Conservation (phyloP, 1,284 basidiomycete genomes). For the Rhizoctonia solani region DNA sequence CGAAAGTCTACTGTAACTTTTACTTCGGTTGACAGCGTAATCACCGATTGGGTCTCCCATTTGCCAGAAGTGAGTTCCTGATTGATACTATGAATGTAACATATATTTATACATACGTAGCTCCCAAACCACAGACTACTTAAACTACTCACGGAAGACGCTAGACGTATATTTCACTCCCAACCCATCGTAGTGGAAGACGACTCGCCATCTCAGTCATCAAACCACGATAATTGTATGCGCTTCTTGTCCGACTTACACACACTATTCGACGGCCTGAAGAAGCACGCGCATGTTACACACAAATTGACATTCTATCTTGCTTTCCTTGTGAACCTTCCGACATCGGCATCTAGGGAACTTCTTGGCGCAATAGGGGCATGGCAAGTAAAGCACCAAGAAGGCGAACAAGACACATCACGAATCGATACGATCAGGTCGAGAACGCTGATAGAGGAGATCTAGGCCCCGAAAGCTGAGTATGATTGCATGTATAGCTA, state of each 20-base stretch:
- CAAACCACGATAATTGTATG: slow-evolving; percentile 9
- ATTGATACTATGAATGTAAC: background rate
- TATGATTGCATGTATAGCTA: slow-evolving; percentile 30
- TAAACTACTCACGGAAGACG: background rate
- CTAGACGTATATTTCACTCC: slow-evolving; percentile 3
- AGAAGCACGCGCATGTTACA: slow-evolving; percentile 7
- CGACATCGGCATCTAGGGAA: background rate
- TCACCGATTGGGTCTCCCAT: slow-evolving; percentile 44
- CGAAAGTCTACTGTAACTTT: slow-evolving; percentile 58
- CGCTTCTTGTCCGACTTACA: slow-evolving; percentile 22
- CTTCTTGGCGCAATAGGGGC: background rate
- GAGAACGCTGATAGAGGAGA: slow-evolving; percentile 1
- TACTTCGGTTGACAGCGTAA: slow-evolving; percentile 53
- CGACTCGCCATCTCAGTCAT: background rate
- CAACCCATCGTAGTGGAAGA: background rate
- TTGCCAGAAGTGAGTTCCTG: background rate
- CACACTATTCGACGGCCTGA: slow-evolving; percentile 4
- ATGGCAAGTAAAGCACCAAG: background rate
- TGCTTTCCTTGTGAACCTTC: slow-evolving; percentile 2
- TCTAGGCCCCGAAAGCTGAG: slow-evolving; percentile 10
- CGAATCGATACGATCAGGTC: background rate
- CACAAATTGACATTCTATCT: slow-evolving; percentile 25
- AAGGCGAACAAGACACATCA: background rate
- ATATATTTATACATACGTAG: background rate
- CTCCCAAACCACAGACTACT: background rate